Evolutionary conservation across 768 basidiomycete genomes (phyloP), one percentile per base, ranked within the genome.

Genomic region (Lepiota subincarnata): DNA sequence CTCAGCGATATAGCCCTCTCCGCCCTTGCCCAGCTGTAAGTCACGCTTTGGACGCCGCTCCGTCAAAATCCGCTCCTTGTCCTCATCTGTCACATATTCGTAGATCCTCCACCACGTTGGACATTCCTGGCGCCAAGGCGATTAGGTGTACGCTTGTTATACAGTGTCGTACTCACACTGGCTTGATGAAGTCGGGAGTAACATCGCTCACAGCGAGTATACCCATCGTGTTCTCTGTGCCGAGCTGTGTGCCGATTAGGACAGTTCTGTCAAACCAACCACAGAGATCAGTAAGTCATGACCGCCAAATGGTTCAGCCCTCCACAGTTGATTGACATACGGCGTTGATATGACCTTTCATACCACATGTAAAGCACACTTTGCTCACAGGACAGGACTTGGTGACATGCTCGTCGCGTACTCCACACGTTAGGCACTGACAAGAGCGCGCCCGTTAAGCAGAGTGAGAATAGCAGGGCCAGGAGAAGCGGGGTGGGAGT

Each of bases 61-160:
- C 14, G 64, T 62, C 2, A 86, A 65, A 38, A 76, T 77, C 5
- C 60, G 55, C 10, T 66, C 62, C 26, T 79, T 79, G 40, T 80
- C 82, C 10, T 75, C 73, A 13, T 80, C 79, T 2, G 74, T 70
- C 24, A 87, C 73, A 58, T 92, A 92, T 36, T 83, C 78, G 59
- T 92, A 92, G 59, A 89, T 70, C 37, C 90, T 77, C 90, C 90
- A 92, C 56, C 86, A 71, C 2, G 85, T 87, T 6, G 89, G 88
- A 58, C 90, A 92, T 78, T 91, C 88, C 89, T 92, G 10, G 20
- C 6, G n/a, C 28, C 40, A 46, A 10, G 5, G 37, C 48, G 37
- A 36, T 50, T 24, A 28, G 28, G 3, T 34, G 39, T 19, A 31
- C 22, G 14, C 40, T 13, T 39, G 34, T 20, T 18, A 50, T 12